Evolutionary conservation across 805 yeast species (phyloP), one percentile per base, ranked within the genome.

Genomic region (Wickerhamiella allomyrinae): DNA sequence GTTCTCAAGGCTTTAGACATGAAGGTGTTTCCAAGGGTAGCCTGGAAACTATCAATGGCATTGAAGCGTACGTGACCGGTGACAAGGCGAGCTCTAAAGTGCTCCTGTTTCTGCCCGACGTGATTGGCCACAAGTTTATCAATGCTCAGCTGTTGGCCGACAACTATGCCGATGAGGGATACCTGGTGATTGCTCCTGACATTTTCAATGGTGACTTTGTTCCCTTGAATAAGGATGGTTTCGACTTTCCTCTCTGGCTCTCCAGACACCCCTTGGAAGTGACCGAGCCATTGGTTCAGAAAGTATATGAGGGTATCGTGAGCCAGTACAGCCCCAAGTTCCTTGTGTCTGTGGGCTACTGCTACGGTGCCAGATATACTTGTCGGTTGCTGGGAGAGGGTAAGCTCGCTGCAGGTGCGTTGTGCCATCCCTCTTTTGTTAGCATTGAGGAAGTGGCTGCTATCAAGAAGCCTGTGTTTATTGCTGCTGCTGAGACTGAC

Each of bases 341-440:
- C 49, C 46, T 79, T 14, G 43, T 41, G 23, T 20, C 49, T 19
- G 76, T 71, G 34, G 95, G 95, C 20, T 76, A 84, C 65, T 85
- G 95, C 63, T 85, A 67, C 49, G 95, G 95, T 57, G 94, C 84
- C 33, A 80, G 77, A 59, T 76, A 66, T 51, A 75, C 72, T 25
- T 52, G 80, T 44, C 74, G 70, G 46, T 71, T 76, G 44, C 58
- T 73, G 23, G 57, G 67, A 6, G 33, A 31, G 15, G 67, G 59
- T 19, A 44, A 43, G 41, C 29, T 52, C 7, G 71, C 73, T 46
- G 80, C 69, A 14, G 84, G 73, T 53, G 93, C 89, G 13, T 60
- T 74, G 48, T 91, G 91, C 7, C 96, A 87, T 61, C 95, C 96
- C 5, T 79, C 93, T 2, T 70, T 79, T 46, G 77, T 82, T 13